Conservation (phyloP, 2,329 filamentous ascomycete species). For the Cercospora sojina region DNA sequence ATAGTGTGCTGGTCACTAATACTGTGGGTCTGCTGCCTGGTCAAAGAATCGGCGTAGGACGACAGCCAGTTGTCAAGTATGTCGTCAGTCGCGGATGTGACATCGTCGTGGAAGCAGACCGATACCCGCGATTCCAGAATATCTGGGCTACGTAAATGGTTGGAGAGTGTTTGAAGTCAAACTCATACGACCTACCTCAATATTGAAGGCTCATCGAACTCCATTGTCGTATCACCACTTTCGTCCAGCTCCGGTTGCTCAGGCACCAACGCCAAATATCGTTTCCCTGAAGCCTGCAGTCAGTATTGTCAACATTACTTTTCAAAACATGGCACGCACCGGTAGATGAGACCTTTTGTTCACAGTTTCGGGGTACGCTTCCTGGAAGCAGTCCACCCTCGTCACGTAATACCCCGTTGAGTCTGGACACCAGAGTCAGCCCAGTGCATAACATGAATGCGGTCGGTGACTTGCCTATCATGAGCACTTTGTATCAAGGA, state of each 20-base stretch:
- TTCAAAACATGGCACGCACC: constrained; percentile 25
- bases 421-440: constrained; percentile 18
- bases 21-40: constrained; percentile 24
- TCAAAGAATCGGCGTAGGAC: constrained; percentile 17
- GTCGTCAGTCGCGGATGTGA: constrained; percentile 26
- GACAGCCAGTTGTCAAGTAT: constrained; percentile 34
- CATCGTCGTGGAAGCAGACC: constrained; percentile 36
- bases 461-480: constrained; percentile 25
- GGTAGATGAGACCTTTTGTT: constrained; percentile 38
- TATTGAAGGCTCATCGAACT: constrained; percentile 18
- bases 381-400: constrained; percentile 33
- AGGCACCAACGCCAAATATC: constrained; percentile 31
- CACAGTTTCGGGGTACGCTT: constrained; percentile 29
- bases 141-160: constrained; percentile 23
- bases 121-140: constrained; percentile 38
- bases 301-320: constrained; percentile 9
- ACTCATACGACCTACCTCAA: constrained; percentile 21
- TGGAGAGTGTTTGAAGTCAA: neutral
- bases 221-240: neutral
- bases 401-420: constrained; percentile 28
- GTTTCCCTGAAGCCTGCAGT: constrained; percentile 26
- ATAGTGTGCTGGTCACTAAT: constrained; percentile 13
- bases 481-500: constrained; percentile 24
- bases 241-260: constrained; percentile 13
- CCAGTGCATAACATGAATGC: constrained; percentile 12